phyloP scores from a whole-genome alignment of 2,329 filamentous ascomycete genomes.

The Talaromyces piceae region DNA sequence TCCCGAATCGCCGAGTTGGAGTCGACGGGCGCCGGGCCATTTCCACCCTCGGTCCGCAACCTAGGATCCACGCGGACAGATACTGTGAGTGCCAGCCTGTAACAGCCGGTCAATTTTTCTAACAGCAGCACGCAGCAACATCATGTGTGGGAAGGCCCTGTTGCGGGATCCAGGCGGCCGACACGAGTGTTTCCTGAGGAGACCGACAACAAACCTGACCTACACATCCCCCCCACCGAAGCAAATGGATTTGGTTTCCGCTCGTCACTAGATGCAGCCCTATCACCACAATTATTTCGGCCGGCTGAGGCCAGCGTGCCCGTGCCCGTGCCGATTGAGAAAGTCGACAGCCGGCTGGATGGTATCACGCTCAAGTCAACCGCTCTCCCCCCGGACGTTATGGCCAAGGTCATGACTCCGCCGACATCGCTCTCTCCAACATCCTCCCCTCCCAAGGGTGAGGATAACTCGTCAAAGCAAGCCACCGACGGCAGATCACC shows the following conservation, averaged over 20 bases:
- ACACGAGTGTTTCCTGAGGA: conserved; percentile 38
- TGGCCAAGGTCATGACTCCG: conserved; percentile 37
- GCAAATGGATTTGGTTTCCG: conserved; percentile 22
- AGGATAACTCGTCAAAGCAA: conserved; percentile 13
- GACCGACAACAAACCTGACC: conserved; percentile 18
- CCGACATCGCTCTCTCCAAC: conserved; percentile 32
- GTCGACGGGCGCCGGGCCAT: conserved; percentile 12
- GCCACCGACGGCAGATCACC: conserved; percentile 17
- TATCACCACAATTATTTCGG: conserved; percentile 28
- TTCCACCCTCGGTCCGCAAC: not conserved
- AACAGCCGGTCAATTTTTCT: conserved; percentile 1
- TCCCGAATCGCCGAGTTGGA: conserved; percentile 37
- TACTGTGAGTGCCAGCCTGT: conserved; percentile 3
- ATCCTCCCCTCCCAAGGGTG: conserved; percentile 20
- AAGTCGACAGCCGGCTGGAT: conserved; percentile 39
- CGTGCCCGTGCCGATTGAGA: conserved; percentile 39
- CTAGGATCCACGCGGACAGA: conserved; percentile 1
- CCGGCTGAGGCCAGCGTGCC: conserved; percentile 26
- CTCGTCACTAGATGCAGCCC: conserved; percentile 33
- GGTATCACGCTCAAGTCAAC: conserved; percentile 42
- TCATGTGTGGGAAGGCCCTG: conserved; percentile 40
- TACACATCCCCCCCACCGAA: conserved; percentile 21
- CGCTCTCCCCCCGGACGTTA: conserved; percentile 35
- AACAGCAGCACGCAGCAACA: conserved; percentile 13
- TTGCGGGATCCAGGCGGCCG: conserved; percentile 27